These are phyloP conservation scores for Aaosphaeria pasadenensis DNA, from an alignment of 2,329 filamentous ascomycete genomes.

Conservation along the genomic window DNA sequence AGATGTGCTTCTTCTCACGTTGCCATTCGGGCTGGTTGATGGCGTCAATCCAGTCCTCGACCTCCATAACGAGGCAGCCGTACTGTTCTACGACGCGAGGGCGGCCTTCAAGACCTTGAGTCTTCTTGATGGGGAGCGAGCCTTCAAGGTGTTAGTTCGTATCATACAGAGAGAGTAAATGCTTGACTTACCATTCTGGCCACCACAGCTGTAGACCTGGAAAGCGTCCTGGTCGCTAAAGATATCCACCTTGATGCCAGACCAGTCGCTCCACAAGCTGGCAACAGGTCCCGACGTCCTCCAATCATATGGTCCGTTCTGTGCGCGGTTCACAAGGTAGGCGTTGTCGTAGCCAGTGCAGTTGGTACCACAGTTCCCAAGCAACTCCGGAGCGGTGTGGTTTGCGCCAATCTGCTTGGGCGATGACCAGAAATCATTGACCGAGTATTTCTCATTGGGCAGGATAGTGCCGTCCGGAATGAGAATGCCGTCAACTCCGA, in stretches of 20 bases:
- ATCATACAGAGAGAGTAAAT: not conserved
- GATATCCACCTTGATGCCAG: slow-evolving; percentile 79
- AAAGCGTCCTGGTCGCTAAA: slow-evolving; percentile 82
- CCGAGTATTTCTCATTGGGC: slow-evolving; percentile 63
- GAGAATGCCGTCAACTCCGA: slow-evolving; percentile 59
- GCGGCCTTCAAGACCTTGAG: slow-evolving; percentile 63
- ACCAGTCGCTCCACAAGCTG: slow-evolving; percentile 68
- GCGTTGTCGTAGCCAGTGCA: slow-evolving; percentile 85
- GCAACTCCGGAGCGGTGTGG: slow-evolving; percentile 59
- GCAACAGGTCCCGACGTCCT: slow-evolving; percentile 58
- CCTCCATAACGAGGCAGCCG: slow-evolving; percentile 86
- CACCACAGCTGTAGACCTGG: slow-evolving; percentile 83
- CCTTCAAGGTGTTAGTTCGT: slow-evolving; percentile 22
- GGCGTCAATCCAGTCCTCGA: slow-evolving; percentile 89
- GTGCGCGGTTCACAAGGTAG: slow-evolving; percentile 64
- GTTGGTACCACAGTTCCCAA: slow-evolving; percentile 73
- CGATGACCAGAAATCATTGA: slow-evolving; percentile 78
- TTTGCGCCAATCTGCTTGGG: slow-evolving; percentile 78
- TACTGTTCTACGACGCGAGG: slow-evolving; percentile 68
- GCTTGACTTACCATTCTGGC: slow-evolving; percentile 60
- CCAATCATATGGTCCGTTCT: slow-evolving; percentile 62
- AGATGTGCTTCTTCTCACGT: slow-evolving; percentile 54
- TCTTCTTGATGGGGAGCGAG: slow-evolving; percentile 63
- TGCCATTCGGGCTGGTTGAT: slow-evolving; percentile 93
- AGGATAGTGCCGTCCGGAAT: slow-evolving; percentile 59